Evolutionary conservation across 257 asterid genomes (phyloP).

Genomic region (Salvia miltiorrhiza): DNA sequence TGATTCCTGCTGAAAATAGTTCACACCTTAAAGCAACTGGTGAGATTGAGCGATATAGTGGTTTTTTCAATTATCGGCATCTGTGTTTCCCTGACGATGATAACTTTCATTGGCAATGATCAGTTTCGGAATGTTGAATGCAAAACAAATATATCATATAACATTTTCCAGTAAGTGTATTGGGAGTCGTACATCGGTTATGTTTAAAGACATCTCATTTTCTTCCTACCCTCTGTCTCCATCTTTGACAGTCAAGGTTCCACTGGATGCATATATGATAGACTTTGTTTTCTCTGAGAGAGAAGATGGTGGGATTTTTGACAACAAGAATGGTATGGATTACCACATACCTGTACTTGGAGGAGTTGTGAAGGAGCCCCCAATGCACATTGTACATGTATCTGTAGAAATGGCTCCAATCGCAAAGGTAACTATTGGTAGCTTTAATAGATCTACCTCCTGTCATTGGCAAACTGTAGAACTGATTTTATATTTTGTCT

Average conservation of each 20-base stretch:
- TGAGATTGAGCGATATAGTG: conserved; percentile 29
- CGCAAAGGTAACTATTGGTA: conserved; percentile 66
- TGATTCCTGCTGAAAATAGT: conserved; percentile 67
- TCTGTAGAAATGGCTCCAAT: conserved; percentile 99
- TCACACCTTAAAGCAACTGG: conserved; percentile 79
- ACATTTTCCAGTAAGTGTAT: background rate
- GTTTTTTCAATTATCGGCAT: background rate
- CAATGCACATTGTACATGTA: conserved; percentile 91
- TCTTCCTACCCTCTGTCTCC: conserved; percentile 17
- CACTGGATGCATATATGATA: conserved; percentile 89
- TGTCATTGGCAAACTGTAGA: background rate
- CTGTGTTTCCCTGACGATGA: background rate
- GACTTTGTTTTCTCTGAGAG: conserved; percentile 97
- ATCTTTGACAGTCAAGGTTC: conserved; percentile 74
- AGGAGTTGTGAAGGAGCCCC: conserved; percentile 82
- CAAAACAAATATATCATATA: background rate
- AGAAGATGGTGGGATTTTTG: conserved; percentile 83
- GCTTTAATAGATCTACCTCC: background rate
- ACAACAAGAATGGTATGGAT: conserved; percentile 88
- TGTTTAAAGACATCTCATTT: conserved; percentile 19
- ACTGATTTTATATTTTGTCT: background rate
- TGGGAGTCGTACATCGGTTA: conserved; percentile 12
- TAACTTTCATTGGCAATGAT: background rate
- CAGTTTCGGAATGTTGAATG: background rate
- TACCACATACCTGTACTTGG: conserved; percentile 91